Conservation (phyloP, 2,329 filamentous ascomycete species). For the Lecanicillium sp. region DNA sequence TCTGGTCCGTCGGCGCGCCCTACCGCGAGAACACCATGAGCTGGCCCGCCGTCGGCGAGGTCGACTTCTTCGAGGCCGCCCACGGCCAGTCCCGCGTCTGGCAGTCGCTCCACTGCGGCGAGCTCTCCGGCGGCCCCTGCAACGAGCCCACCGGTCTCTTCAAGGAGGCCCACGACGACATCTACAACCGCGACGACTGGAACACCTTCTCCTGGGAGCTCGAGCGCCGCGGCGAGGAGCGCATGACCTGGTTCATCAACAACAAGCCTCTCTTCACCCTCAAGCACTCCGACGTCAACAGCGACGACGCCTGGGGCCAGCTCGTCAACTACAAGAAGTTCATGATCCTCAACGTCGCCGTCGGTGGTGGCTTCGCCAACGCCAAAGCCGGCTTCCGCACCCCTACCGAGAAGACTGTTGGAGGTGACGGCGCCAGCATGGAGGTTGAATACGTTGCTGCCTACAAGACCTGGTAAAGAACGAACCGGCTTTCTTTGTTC, state of each 20-base stretch:
- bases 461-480: conserved; percentile 16
- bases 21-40: conserved; percentile 33
- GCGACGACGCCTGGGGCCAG: conserved; percentile 24
- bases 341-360: conserved; percentile 34
- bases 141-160: conserved; percentile 34
- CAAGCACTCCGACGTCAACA: conserved; percentile 22
- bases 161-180: conserved; percentile 11
- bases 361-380: conserved; percentile 33
- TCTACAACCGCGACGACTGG: conserved; percentile 26
- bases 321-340: conserved; percentile 27
- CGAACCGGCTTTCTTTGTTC: background rate
- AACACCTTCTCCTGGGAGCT: conserved; percentile 29
- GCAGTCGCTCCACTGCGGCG: conserved; percentile 38
- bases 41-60: conserved; percentile 39
- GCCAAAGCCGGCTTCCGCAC: conserved; percentile 26
- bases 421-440: conserved; percentile 28
- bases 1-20: conserved; percentile 37
- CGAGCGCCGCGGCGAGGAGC: conserved; percentile 27
- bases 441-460: conserved; percentile 36
- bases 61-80: conserved; percentile 39
- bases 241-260: conserved; percentile 31
- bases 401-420: conserved; percentile 28
- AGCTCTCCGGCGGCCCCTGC: conserved; percentile 32
- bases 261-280: conserved; percentile 23
- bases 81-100: conserved; percentile 32